Percentiles rank a stretch among this genome's conserved stretches.
phyloP scores from a whole-genome alignment of 306 rosid genomes.

The Purshia tridentata region DNA sequence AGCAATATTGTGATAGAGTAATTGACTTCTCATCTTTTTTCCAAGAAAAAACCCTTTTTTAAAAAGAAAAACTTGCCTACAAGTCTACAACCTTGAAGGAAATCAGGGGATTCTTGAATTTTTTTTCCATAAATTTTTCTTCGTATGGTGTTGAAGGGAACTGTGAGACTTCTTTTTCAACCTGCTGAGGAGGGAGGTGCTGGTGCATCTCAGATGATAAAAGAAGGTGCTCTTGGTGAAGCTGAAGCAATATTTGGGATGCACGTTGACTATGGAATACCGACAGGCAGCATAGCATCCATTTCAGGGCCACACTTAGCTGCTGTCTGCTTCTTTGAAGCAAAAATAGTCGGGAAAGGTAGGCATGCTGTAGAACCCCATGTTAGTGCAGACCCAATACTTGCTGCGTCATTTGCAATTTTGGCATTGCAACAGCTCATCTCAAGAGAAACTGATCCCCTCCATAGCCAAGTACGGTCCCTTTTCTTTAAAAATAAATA shows the following conservation, averaged over 20 bases:
- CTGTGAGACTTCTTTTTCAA: constrained; percentile 66
- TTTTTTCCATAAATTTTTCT: constrained; percentile 6
- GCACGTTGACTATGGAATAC: constrained; percentile 38
- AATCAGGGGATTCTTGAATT: not conserved
- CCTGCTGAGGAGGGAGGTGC: constrained; percentile 77
- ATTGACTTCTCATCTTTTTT: too few species aligned
- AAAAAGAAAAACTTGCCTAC: not conserved
- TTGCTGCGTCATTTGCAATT: constrained; percentile 66
- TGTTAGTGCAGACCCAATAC: constrained; percentile 45
- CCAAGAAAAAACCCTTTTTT: not conserved
- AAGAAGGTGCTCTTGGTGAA: constrained; percentile 58
- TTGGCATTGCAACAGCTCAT: constrained; percentile 67
- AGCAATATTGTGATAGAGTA: not conserved
- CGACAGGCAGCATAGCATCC: constrained; percentile 57
- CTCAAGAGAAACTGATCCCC: constrained; percentile 70
- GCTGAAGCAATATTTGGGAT: constrained; percentile 60
- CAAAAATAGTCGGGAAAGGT: constrained; percentile 51
- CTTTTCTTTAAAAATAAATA: not conserved
- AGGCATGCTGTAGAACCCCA: constrained; percentile 71
- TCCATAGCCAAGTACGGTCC: constrained; percentile 50
- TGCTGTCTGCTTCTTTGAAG: constrained; percentile 58
- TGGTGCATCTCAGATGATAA: constrained; percentile 58
- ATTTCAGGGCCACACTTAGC: constrained; percentile 52
- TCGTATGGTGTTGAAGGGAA: constrained; percentile 57
- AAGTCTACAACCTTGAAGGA: not conserved